phyloP scores from a whole-genome alignment of 2,329 filamentous ascomycete genomes.

The Trichothecium sympodiale region DNA sequence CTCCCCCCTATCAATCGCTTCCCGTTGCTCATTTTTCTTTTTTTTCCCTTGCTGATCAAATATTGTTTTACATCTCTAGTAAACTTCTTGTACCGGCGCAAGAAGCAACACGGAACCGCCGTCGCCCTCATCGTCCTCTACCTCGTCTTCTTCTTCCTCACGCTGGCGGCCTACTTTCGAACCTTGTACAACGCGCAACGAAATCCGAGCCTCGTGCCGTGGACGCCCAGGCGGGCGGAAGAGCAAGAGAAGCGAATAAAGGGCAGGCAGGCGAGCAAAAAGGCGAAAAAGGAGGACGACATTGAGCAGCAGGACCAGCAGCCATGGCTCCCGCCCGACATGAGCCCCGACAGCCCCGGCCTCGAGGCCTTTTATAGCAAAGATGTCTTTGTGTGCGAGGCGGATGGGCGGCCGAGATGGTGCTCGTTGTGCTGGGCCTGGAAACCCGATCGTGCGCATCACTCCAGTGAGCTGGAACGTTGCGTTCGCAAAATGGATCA shows the following conservation, averaged over 20 bases:
- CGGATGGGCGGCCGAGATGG: constrained; percentile 75
- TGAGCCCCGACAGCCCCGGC: constrained; percentile 50
- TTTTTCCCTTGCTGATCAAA: background rate
- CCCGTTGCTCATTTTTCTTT: too few species aligned
- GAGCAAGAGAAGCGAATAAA: constrained; percentile 9
- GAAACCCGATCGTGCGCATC: constrained; percentile 81
- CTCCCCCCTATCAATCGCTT: background rate
- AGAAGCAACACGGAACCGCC: constrained; percentile 42
- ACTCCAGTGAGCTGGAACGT: constrained; percentile 69
- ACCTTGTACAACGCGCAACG: constrained; percentile 55
- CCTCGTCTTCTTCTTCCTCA: constrained; percentile 58
- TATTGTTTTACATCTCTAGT: constrained; percentile 35
- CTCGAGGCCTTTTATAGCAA: constrained; percentile 70
- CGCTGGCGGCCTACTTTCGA: constrained; percentile 59
- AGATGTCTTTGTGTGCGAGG: constrained; percentile 74
- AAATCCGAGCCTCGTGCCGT: constrained; percentile 63
- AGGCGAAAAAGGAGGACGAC: constrained; percentile 4
- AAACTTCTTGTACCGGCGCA: constrained; percentile 51
- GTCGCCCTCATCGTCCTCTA: constrained; percentile 62
- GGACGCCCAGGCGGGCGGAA: constrained; percentile 10
- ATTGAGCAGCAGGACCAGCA: constrained; percentile 12
- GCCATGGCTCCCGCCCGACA: constrained; percentile 27
- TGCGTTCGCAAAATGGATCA: constrained; percentile 92
- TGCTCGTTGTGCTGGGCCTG: constrained; percentile 76
- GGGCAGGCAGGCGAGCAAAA: constrained; percentile 7